phyloP scores from a whole-genome alignment of 2,329 filamentous ascomycete species.

The Fusarium metavorans region DNA sequence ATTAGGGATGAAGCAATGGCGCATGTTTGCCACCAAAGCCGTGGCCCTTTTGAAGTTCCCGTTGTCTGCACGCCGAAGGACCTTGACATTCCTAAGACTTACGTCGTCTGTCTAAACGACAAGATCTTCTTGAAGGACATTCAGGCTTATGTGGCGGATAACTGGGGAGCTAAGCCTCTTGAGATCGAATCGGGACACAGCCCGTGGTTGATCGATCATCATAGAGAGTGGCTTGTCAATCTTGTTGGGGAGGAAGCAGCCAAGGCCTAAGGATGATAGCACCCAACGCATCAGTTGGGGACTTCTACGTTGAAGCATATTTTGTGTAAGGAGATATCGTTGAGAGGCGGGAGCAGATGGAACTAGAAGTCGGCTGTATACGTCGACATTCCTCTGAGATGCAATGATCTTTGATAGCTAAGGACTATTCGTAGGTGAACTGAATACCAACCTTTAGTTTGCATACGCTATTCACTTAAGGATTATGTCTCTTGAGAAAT shows the following conservation, averaged over 20 bases:
- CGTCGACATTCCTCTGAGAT: too few species aligned
- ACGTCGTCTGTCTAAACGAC: conserved; percentile 18
- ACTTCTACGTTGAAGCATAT: not conserved
- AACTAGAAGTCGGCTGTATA: not conserved
- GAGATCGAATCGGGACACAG: conserved; percentile 36
- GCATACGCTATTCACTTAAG: too few species aligned
- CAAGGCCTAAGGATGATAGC: not conserved
- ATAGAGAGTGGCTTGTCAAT: conserved; percentile 12
- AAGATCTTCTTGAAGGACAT: conserved; percentile 9
- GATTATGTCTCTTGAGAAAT: too few species aligned
- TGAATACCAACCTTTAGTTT: too few species aligned
- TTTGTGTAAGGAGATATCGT: not conserved
- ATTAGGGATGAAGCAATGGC: conserved; percentile 4
- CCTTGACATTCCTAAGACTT: conserved; percentile 6
- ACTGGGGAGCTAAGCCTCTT: conserved; percentile 11
- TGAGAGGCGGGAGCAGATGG: not conserved
- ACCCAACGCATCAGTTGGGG: not conserved
- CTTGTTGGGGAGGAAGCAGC: not conserved
- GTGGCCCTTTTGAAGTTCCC: conserved; percentile 7
- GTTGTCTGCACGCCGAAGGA: conserved; percentile 11
- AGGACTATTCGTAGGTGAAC: too few species aligned
- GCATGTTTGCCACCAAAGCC: conserved; percentile 24
- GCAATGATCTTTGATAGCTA: too few species aligned
- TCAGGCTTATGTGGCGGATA: conserved; percentile 2
- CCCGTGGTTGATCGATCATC: conserved; percentile 20